phyloP scores from a whole-genome alignment of 2,329 filamentous ascomycete genomes.

The Scedosporium apiospermum region DNA sequence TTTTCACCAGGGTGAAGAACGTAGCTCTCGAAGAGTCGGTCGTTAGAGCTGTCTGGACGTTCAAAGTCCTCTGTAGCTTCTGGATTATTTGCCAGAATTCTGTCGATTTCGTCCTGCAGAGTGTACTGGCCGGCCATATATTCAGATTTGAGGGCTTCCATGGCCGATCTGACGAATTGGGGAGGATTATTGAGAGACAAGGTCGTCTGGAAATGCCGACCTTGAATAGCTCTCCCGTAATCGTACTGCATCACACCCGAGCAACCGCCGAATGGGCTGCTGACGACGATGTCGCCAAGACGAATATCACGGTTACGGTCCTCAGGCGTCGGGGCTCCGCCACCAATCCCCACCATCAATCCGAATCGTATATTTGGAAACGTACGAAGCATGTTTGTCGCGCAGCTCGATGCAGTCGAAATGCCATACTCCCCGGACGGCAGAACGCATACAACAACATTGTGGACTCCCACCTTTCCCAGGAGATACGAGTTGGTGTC shows the following conservation, averaged over 20 bases:
- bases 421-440: background rate
- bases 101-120: background rate
- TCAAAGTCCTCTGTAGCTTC: too few species aligned
- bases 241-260: background rate
- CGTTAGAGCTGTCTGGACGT: too few species aligned
- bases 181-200: background rate
- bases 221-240: background rate
- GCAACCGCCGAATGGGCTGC: background rate
- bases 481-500: background rate
- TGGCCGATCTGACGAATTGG: background rate
- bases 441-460: background rate
- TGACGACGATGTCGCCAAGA: background rate
- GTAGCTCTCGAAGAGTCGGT: too few species aligned
- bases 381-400: background rate
- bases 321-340: background rate
- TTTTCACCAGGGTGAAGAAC: background rate
- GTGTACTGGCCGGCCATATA: background rate
- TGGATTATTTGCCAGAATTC: too few species aligned
- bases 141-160: background rate
- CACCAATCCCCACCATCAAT: background rate
- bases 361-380: background rate
- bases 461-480: background rate
- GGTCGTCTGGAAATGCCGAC: background rate
- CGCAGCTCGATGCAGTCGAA: background rate
- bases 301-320: background rate